These are phyloP conservation scores for Dictyostelium purpureum DNA, from an alignment of 78 protist species.

Conservation along the genomic window DNA sequence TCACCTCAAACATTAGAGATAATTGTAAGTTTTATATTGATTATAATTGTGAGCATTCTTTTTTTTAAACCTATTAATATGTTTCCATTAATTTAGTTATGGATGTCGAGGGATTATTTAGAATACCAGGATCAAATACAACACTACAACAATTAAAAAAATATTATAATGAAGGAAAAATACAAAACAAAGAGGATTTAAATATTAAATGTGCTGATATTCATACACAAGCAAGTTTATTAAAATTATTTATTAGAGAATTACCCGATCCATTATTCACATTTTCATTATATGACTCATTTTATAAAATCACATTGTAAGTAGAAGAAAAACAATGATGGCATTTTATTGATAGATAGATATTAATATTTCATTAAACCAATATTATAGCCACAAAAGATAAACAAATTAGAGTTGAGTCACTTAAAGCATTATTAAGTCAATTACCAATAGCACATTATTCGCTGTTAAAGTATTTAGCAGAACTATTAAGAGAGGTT, in stretches of 20 bases:
- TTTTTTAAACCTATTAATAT: background rate
- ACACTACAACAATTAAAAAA: constrained; percentile 43
- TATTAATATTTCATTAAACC: background rate
- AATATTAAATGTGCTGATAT: constrained; percentile 24
- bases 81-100: background rate
- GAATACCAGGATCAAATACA: constrained; percentile 55
- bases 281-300: constrained; percentile 61
- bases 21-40: background rate
- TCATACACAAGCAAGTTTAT: constrained; percentile 69
- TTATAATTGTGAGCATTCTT: background rate
- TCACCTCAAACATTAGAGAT: constrained; percentile 43
- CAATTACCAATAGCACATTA: constrained; percentile 63
- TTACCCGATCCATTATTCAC: constrained; percentile 77
- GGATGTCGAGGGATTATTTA: constrained; percentile 43
- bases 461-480: constrained; percentile 34
- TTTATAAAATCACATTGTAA: constrained; percentile 63
- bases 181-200: background rate
- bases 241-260: constrained; percentile 72
- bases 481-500: constrained; percentile 55
- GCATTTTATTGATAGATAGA: no score
- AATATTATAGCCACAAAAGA: constrained; percentile 23
- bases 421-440: constrained; percentile 16
- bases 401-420: constrained; percentile 1
- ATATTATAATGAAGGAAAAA: constrained; percentile 51
- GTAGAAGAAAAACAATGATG: background rate